phyloP scores from a whole-genome alignment of 2,329 filamentous ascomycete species.

The Penicillium brasilianum region DNA sequence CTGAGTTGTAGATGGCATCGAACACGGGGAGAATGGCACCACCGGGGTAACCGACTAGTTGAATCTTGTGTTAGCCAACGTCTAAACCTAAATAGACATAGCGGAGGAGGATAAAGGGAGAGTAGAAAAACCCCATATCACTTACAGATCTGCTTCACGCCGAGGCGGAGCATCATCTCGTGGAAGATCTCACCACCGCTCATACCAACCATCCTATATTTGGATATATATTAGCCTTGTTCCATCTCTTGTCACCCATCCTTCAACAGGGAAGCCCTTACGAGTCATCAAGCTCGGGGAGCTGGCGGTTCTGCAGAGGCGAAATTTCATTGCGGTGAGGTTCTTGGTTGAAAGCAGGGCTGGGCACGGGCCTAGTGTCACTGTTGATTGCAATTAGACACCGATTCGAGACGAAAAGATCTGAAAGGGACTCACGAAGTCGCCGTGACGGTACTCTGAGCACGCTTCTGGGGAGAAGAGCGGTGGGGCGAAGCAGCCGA shows the following conservation, averaged over 20 bases:
- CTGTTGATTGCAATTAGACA: conserved; percentile 42
- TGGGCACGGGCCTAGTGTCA: conserved; percentile 64
- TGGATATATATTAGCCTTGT: conserved; percentile 11
- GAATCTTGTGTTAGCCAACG: conserved; percentile 13
- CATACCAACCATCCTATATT: conserved; percentile 81
- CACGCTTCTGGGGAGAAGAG: conserved; percentile 50
- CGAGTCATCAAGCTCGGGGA: conserved; percentile 78
- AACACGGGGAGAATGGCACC: conserved; percentile 97
- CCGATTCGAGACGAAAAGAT: conserved; percentile 23
- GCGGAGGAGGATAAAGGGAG: background rate
- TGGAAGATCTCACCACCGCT: conserved; percentile 97
- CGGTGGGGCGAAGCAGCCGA: conserved; percentile 54
- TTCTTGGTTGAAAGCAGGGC: conserved; percentile 64
- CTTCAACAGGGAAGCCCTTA: conserved; percentile 53
- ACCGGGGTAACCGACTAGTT: conserved; percentile 81
- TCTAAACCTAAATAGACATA: background rate
- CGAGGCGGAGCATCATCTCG: conserved; percentile 96
- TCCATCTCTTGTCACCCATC: background rate
- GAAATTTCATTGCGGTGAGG: conserved; percentile 67
- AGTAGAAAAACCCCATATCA: conserved; percentile 35
- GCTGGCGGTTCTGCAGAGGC: conserved; percentile 66
- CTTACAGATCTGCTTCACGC: conserved; percentile 93
- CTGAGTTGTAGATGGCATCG: conserved; percentile 98
- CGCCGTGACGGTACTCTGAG: conserved; percentile 55
- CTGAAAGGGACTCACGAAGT: conserved; percentile 57